phyloP scores from a whole-genome alignment of 1,284 basidiomycete species.

The Stereum hirsutum region DNA sequence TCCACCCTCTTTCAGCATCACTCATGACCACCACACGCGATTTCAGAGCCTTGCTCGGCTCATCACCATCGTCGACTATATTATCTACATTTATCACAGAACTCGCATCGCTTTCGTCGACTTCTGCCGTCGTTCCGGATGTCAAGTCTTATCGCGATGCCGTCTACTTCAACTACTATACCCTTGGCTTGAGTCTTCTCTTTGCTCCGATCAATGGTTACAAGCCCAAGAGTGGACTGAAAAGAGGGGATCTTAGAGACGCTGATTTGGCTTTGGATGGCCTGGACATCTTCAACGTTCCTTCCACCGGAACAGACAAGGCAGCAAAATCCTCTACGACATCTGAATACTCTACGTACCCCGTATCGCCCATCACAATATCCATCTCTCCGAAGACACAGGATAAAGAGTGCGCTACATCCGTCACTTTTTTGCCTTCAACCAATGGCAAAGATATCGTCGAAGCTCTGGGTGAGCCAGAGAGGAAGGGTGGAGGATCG shows the following conservation, averaged over 20 bases:
- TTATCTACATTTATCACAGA: constrained; percentile 34
- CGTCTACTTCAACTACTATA: constrained; percentile 78
- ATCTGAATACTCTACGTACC: constrained; percentile 45
- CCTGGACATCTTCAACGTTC: constrained; percentile 75
- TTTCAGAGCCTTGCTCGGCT: constrained; percentile 19
- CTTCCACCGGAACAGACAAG: constrained; percentile 14
- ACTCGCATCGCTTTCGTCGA: constrained; percentile 19
- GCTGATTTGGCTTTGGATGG: constrained; percentile 51
- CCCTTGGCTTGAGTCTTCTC: constrained; percentile 72
- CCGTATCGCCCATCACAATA: constrained; percentile 37
- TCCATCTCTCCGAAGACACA: constrained; percentile 26
- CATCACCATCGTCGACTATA: constrained; percentile 32
- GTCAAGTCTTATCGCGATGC: constrained; percentile 74
- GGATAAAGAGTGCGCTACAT: constrained; percentile 25
- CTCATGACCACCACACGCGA: not conserved
- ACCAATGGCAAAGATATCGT: constrained; percentile 77
- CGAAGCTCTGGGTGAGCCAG: constrained; percentile 67
- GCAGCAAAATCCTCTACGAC: constrained; percentile 22
- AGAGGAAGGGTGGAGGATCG: constrained; percentile 77
- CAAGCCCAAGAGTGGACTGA: constrained; percentile 39
- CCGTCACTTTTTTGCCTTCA: constrained; percentile 34
- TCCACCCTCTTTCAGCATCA: not conserved
- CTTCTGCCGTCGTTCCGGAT: constrained; percentile 32
- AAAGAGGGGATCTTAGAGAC: constrained; percentile 37
- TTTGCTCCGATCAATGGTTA: constrained; percentile 54